Conservation (phyloP, 2,329 filamentous ascomycete species). For the Colletotrichum higginsianum region DNA sequence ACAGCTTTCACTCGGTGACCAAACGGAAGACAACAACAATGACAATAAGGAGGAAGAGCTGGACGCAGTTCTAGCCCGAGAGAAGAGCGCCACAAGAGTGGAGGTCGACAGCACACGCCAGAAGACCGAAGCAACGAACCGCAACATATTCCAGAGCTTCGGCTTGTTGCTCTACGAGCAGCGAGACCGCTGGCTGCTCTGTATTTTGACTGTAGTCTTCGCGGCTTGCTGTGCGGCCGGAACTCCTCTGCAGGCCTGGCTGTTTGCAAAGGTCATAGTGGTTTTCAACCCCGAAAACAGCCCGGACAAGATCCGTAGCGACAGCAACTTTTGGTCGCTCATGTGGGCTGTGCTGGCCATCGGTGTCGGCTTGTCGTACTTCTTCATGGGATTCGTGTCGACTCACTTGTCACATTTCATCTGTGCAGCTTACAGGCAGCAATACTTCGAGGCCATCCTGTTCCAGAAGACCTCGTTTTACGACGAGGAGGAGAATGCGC, state of each 20-base stretch:
- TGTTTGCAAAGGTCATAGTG: constrained; percentile 68
- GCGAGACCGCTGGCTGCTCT: constrained; percentile 64
- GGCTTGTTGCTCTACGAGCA: constrained; percentile 72
- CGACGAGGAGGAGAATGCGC: constrained; percentile 71
- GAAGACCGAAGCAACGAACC: constrained; percentile 55
- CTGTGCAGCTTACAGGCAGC: constrained; percentile 69
- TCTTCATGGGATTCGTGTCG: constrained; percentile 60
- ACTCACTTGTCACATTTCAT: constrained; percentile 64
- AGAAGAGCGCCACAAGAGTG: constrained; percentile 62
- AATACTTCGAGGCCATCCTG: constrained; percentile 74
- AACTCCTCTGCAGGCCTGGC: constrained; percentile 67
- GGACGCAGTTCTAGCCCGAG: constrained; percentile 56
- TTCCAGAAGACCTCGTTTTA: constrained; percentile 73
- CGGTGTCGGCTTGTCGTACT: constrained; percentile 67
- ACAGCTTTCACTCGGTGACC: constrained; percentile 68
- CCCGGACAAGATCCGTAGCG: constrained; percentile 52
- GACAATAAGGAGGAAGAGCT: constrained; percentile 59
- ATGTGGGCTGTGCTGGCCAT: constrained; percentile 76
- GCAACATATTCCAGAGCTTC: constrained; percentile 67
- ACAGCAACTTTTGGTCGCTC: constrained; percentile 73
- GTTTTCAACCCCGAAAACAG: constrained; percentile 60
- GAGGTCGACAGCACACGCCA: constrained; percentile 48
- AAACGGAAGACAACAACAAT: constrained; percentile 54
- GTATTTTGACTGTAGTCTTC: constrained; percentile 64
- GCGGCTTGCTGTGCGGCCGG: constrained; percentile 60